phyloP scores from a whole-genome alignment of 306 rosid species.

The Begonia fuchsioides region DNA sequence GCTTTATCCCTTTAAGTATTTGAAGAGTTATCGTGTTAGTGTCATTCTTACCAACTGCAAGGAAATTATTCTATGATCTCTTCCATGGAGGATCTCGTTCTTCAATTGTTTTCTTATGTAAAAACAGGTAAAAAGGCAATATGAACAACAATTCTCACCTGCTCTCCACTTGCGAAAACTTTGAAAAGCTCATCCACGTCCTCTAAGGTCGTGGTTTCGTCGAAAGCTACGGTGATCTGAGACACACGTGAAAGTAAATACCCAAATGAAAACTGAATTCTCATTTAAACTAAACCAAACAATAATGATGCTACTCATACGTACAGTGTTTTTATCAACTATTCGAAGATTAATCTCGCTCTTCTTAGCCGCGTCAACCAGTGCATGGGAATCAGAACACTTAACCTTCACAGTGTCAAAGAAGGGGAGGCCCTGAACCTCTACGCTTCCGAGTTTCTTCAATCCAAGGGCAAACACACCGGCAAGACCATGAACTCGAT shows the following conservation, averaged over 20 bases:
- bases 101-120: no score
- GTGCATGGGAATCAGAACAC: constrained; percentile 49
- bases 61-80: no score
- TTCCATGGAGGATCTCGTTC: no score
- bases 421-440: constrained; percentile 88
- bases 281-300: no score
- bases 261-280: no score
- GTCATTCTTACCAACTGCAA: no score
- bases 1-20: no score
- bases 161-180: constrained; percentile 58
- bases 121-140: no score
- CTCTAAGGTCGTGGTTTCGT: constrained; percentile 90
- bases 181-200: constrained; percentile 87
- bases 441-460: constrained; percentile 74
- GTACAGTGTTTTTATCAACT: constrained; percentile 65
- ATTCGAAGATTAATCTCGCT: constrained; percentile 61
- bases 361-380: constrained; percentile 62
- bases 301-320: constrained; percentile 7
- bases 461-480: constrained; percentile 76
- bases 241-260: constrained; percentile 10
- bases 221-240: constrained; percentile 85
- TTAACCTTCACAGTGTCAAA: constrained; percentile 90
- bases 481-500: constrained; percentile 93
- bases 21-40: no score
- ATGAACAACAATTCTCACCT: constrained; percentile 31